Evolutionary conservation across 129 eudicot genomes (phyloP).

Genomic region (Silybum marianum): DNA sequence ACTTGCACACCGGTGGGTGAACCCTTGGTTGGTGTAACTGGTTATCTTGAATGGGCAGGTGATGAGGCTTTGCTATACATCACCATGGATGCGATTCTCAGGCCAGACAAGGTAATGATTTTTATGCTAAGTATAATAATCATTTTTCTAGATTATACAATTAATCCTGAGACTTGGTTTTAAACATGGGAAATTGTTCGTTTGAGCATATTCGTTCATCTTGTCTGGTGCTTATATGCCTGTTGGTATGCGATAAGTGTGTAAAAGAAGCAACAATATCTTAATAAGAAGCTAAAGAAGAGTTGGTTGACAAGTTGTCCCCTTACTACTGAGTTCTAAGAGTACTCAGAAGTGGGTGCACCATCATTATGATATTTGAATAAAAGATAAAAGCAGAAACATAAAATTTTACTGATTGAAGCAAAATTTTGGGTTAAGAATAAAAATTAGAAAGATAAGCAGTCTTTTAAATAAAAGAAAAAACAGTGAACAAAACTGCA

Average conservation of each 20-base stretch:
- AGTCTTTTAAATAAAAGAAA: not conserved
- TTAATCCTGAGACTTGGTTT: not conserved
- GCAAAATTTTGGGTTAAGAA: not conserved
- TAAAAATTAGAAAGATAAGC: not conserved
- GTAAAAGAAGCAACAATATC: not conserved
- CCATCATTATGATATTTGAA: not conserved
- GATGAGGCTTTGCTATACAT: slow-evolving; percentile 74
- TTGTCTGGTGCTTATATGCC: not conserved
- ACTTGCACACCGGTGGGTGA: slow-evolving; percentile 63
- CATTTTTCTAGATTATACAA: not conserved
- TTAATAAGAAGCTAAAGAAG: not conserved
- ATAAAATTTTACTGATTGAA: not conserved
- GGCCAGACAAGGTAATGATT: slow-evolving; percentile 78
- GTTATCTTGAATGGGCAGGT: slow-evolving; percentile 87
- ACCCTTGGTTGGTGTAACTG: slow-evolving; percentile 75
- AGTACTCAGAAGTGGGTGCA: not conserved
- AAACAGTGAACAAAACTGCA: not conserved
- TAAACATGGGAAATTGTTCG: not conserved
- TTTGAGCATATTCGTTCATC: not conserved
- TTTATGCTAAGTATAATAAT: not conserved
- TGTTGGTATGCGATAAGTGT: not conserved
- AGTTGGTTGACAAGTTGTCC: not conserved
- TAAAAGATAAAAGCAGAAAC: not conserved
- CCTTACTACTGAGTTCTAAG: not conserved
- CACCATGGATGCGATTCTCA: slow-evolving; percentile 89